Base-by-base conservation (phyloP, 169 alveolate species). In the Plasmodium malariae region DNA sequence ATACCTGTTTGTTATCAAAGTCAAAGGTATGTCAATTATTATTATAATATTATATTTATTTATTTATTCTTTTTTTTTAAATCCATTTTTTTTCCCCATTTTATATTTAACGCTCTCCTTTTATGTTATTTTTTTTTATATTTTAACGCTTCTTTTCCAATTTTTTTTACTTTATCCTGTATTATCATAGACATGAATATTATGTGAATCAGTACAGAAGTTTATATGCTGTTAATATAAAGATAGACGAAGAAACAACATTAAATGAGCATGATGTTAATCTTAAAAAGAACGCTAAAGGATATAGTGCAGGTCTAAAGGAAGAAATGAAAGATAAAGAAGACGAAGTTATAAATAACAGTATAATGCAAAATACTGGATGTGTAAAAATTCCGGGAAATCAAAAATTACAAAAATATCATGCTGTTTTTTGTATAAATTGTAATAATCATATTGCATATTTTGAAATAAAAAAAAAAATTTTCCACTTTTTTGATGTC, bases 371-470 rank as follows among this genome's bases (percentile, higher is more conserved):
- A n/a, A n/a, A n/a, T n/a, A 55, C 71, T 37, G 70, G 14, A 55
- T 19, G 24, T 2, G 28, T 24, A 65, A 65, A 80, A 54, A 67
- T 48, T 12, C 21, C 45, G 34, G 48, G 67, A 24, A 45, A 51
- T 1, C 73, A 67, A 49, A 80, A 65, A 65, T 65, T 54, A n/a
- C 28, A 30, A 80, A 67, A 32, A 51, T 80, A 80, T 80, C 59
- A 80, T 30, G 85, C 90, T 43, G 90, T 80, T 80, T 80, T 80
- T 80, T 80, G 90, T 30, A 72, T 51, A 49, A 80, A 80, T 26
- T 80, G 90, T 45, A 67, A 80, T 67, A 80, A 80, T 80, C 90
- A 80, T 32, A 57, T 80, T 67, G 90, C 90, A 7, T 80, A 80
- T 45, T 71, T 65, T 80, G 90, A 80, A 65, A 80, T 80, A 65